Conservation (phyloP, 768 basidiomycete genomes). For the Xerocomellus chrysenteron region DNA sequence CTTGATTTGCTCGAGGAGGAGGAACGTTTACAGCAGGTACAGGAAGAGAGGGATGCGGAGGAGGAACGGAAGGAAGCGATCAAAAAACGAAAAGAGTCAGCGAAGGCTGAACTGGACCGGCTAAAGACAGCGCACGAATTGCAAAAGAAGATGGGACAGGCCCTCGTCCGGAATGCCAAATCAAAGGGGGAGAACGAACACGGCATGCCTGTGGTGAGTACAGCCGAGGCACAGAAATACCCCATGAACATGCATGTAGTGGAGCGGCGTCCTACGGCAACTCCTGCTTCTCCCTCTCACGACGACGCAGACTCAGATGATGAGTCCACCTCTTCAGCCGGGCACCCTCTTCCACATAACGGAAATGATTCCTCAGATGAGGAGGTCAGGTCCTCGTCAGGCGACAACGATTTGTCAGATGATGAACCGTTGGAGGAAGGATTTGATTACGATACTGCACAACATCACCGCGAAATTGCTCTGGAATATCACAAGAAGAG, state of each 20-base stretch:
- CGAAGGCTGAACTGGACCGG: constrained; percentile 40
- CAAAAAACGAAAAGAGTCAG: constrained; percentile 50
- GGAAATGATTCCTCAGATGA: constrained; percentile 26
- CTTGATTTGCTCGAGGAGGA: constrained; percentile 72
- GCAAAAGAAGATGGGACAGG: constrained; percentile 79
- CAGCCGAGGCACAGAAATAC: constrained; percentile 32
- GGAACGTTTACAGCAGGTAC: constrained; percentile 48
- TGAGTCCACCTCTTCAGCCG: constrained; percentile 49
- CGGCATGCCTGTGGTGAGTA: constrained; percentile 36
- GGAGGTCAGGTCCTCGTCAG: constrained; percentile 17
- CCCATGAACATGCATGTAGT: constrained; percentile 72
- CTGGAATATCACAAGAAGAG: constrained; percentile 69
- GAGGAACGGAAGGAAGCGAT: constrained; percentile 47
- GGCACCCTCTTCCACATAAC: constrained; percentile 32
- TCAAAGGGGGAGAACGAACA: constrained; percentile 35
- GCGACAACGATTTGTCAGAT: constrained; percentile 29
- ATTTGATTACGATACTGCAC: constrained; percentile 59
- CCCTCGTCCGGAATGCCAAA: constrained; percentile 48
- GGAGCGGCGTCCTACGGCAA: constrained; percentile 51
- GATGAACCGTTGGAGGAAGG: constrained; percentile 49
- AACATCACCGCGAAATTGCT: constrained; percentile 73
- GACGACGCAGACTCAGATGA: constrained; percentile 61
- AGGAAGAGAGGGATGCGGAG: constrained; percentile 40
- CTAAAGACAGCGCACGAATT: constrained; percentile 45
- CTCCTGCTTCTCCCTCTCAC: constrained; percentile 8